Evolutionary conservation across 2,329 filamentous ascomycete species (phyloP).

Genomic region (Aspergillus sp.): DNA sequence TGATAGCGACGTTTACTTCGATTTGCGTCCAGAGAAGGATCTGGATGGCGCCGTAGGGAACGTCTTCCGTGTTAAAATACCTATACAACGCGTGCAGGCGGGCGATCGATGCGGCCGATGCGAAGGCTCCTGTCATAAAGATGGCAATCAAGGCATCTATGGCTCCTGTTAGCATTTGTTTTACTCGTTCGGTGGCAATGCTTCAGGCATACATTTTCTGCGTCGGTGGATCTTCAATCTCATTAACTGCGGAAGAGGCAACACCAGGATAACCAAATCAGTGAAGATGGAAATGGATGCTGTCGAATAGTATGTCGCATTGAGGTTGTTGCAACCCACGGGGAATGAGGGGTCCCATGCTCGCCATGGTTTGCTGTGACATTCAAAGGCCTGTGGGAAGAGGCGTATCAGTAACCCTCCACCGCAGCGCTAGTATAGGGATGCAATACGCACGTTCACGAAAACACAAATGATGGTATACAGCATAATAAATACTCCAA

Average conservation of each 20-base stretch:
- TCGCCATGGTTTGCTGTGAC: slow-evolving; percentile 16
- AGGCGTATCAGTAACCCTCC: not conserved
- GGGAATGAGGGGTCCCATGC: slow-evolving; percentile 14
- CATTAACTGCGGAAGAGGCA: slow-evolving; percentile 12
- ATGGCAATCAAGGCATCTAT: slow-evolving; percentile 11
- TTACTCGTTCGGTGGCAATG: not conserved
- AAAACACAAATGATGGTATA: slow-evolving; percentile 11
- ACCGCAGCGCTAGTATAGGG: not conserved
- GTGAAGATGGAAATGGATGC: slow-evolving; percentile 12
- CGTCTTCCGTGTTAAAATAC: slow-evolving; percentile 13
- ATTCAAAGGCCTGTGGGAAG: slow-evolving; percentile 13
- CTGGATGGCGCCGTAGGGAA: slow-evolving; percentile 10
- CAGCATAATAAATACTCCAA: slow-evolving; percentile 5
- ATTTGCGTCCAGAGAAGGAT: slow-evolving; percentile 14
- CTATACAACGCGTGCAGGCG: slow-evolving; percentile 15
- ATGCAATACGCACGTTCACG: slow-evolving; percentile 1
- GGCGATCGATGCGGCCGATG: slow-evolving; percentile 14
- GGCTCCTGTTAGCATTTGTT: not conserved
- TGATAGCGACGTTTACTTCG: slow-evolving; percentile 17
- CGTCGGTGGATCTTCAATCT: slow-evolving; percentile 8
- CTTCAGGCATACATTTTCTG: slow-evolving; percentile 7
- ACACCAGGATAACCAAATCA: slow-evolving; percentile 11
- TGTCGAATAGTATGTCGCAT: slow-evolving; percentile 10
- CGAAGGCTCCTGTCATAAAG: slow-evolving; percentile 14
- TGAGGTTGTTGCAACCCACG: slow-evolving; percentile 10